Evolutionary conservation across 2,329 filamentous ascomycete species (phyloP).

Genomic region (Nigrospora sphaerica): DNA sequence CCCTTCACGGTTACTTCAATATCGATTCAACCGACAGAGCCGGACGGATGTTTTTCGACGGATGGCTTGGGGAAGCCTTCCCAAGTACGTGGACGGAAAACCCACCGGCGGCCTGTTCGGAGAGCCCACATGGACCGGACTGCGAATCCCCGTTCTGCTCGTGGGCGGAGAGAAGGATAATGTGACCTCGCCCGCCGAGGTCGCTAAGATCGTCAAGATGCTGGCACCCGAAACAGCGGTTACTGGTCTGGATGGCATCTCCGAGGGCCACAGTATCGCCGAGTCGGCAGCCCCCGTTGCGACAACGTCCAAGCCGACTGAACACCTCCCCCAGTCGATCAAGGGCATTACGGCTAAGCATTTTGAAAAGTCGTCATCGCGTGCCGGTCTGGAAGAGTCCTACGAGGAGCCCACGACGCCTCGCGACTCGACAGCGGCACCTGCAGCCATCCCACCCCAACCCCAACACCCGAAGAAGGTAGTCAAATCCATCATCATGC

Average conservation of each 20-base stretch:
- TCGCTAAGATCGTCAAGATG: slow-evolving; percentile 55
- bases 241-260: not conserved
- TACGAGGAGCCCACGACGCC: slow-evolving; percentile 36
- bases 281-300: slow-evolving; percentile 43
- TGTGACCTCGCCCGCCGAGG: slow-evolving; percentile 65
- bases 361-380: slow-evolving; percentile 22
- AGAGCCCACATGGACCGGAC: slow-evolving; percentile 61
- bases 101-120: slow-evolving; percentile 61
- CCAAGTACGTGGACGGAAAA: slow-evolving; percentile 46
- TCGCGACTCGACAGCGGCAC: slow-evolving; percentile 35
- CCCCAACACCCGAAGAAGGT: slow-evolving; percentile 41
- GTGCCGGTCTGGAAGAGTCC: slow-evolving; percentile 13
- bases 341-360: slow-evolving; percentile 30
- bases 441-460: slow-evolving; percentile 37
- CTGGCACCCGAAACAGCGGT: slow-evolving; percentile 16
- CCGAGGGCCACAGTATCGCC: slow-evolving; percentile 17
- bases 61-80: slow-evolving; percentile 68
- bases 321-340: slow-evolving; percentile 27
- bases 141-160: slow-evolving; percentile 69
- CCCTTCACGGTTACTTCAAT: slow-evolving; percentile 60
- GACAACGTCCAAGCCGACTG: slow-evolving; percentile 19
- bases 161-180: slow-evolving; percentile 71
- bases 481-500: slow-evolving; percentile 64
- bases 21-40: slow-evolving; percentile 76
- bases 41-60: slow-evolving; percentile 75